Evolutionary conservation across 768 basidiomycete species (phyloP).

Genomic region (Suillus subaureus): DNA sequence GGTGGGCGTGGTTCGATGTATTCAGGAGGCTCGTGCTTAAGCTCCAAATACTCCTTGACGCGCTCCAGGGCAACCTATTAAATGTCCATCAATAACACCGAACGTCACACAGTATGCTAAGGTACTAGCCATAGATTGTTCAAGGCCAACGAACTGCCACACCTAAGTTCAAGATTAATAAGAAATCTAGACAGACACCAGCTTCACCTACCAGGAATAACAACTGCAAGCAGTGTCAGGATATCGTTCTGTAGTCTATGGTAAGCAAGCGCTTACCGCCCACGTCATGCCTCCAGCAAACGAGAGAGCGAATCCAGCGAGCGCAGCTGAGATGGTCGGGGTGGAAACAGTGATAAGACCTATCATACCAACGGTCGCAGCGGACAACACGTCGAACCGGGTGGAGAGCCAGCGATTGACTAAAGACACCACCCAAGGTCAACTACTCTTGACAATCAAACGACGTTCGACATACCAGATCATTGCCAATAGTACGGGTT

Average conservation of each 20-base stretch:
- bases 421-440: constrained; percentile 28
- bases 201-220: constrained; percentile 54
- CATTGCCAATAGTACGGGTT: constrained; percentile 92
- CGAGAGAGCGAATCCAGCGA: constrained; percentile 85
- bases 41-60: constrained; percentile 88
- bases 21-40: constrained; percentile 77
- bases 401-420: constrained; percentile 91
- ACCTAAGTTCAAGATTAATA: constrained; percentile 40
- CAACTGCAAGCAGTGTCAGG: constrained; percentile 41
- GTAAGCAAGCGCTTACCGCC: constrained; percentile 48
- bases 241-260: not conserved
- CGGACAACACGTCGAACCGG: constrained; percentile 83
- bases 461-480: constrained; percentile 56
- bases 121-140: constrained; percentile 84
- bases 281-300: constrained; percentile 78
- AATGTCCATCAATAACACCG: constrained; percentile 7
- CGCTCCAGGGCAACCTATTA: constrained; percentile 80
- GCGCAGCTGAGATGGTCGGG: constrained; percentile 73
- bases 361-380: constrained; percentile 71
- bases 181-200: constrained; percentile 1
- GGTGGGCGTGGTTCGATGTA: constrained; percentile 86
- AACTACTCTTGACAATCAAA: not conserved
- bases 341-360: constrained; percentile 67
- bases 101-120: not conserved
- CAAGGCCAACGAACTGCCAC: constrained; percentile 81